Base-by-base conservation (phyloP, 2,329 filamentous ascomycete species). In the Helotiales sp. region DNA sequence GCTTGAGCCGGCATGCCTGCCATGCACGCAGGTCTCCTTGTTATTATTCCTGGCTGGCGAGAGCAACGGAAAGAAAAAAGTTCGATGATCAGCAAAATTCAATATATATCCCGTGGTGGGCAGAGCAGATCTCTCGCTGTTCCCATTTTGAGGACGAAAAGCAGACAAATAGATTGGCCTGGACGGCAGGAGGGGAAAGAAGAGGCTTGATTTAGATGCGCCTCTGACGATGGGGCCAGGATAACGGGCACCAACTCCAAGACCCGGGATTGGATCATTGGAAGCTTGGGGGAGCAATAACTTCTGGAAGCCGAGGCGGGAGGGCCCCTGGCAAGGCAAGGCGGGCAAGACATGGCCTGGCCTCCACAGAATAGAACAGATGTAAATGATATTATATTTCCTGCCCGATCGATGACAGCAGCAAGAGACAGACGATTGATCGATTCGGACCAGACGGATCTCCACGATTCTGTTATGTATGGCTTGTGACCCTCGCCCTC, bases 171-270 rank as follows among this genome's bases (percentile, higher is more conserved):
- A 43, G 43, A 28, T 50, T 49, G 26, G 50, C 43, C 32, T 32
- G 52, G 43, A 32, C 52, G 52, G 52, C 60, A 49, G 32, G 64
- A 59, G 47, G 40, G 32, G 45, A 26, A 59, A 22, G 28, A 66
- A 20, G 64, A 63, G 64, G 64, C 60, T 63, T 66, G 64, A 60
- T 43, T 54, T 66, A 55, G 62, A 43, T 50, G 61, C 64, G 67
- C 67, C 67, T 60, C 59, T 69, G 67, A 69, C 62, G 59, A 60
- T 49, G 26, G 13, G n/a, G 37, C 67, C 45, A 55, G 64, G 67
- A 43, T 65, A 22, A 28, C 6, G 37, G 40, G 34, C 24, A 30
- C 34, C 26, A 43, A 22, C 37, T 32, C 49, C 28, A 22, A 34
- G 7, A 58, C 30, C 43, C 55, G 63, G 63, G 47, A 63, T 59